Base-by-base conservation (phyloP, 768 basidiomycete genomes). In the Podaxis sp. region DNA sequence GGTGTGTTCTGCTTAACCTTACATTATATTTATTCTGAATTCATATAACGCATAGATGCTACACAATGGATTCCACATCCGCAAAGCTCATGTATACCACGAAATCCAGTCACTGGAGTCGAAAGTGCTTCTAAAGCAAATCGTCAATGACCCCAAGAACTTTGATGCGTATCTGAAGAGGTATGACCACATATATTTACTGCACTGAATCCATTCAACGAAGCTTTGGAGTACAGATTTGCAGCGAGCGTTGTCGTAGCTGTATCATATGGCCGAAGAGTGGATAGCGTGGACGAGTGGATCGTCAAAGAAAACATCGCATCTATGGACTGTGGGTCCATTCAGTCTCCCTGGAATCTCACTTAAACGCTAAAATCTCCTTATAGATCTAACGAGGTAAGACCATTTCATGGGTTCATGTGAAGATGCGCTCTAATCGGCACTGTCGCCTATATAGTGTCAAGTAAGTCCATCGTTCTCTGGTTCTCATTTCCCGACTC, bases 71-170 rank as follows among this genome's bases (percentile, higher is more conserved):
- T 80, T 82, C 62, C 79, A 81, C 56, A 69, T 72, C 15, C 71
- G 77, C 36, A 77, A 74, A 53, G 72, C 80, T 7, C 77, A 78
- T 33, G 77, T 71, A 8, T 84, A 83, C 64, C 74, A 74, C 36
- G 77, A 78, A 1, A 77, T 83, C 17, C 82, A 84, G 61, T 78
- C 78, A 17, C 68, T 82, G 3, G 83, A 83, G 67, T 81, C 80
- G 1, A 79, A 79, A 51, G 67, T 82, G 8, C 69, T 79, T 13
- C 65, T 84, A 65, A 70, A 76, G 22, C 75, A 84, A 52, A 67
- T 83, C 38, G 63, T 80, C 7, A 68, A 72, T 22, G 71, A 78
- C 3, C 81, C 81, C 1, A 69, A 72, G 54, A 65, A 73, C 15
- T 80, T 75, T 61, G 78, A 80, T 57, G 71, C 71, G 11, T 79